Evolutionary conservation across 163 green algal species (phyloP).

Genomic region (Scenedesmus sp.): DNA sequence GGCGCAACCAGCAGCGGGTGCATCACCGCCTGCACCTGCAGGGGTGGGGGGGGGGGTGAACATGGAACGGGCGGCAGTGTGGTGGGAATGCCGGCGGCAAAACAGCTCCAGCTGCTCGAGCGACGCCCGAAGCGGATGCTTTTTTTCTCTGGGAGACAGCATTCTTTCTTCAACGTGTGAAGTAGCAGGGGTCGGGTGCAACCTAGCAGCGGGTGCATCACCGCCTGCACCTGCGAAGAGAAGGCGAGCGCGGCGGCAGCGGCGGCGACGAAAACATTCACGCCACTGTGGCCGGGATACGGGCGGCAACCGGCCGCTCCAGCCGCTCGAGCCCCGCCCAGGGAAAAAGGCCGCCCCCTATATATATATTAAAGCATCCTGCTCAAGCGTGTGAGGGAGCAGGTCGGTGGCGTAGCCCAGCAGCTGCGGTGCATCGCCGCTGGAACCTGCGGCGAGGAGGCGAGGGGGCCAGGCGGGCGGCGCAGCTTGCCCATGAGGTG

Average conservation of each 20-base stretch:
- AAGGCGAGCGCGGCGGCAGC: no score
- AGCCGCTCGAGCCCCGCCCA: no score
- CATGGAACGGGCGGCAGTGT: no score
- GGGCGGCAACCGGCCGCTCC: no score
- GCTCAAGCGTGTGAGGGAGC: no score
- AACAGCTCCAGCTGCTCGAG: neutral
- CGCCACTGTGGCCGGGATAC: no score
- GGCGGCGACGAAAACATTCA: neutral
- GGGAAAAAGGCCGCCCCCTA: no score
- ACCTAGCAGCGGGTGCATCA: constrained; percentile 79
- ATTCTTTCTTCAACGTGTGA: constrained; percentile 53
- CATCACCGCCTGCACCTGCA: constrained; percentile 72
- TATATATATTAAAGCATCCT: no score
- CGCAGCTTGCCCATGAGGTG: neutral
- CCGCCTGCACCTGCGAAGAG: constrained; percentile 59
- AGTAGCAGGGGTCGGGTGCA: constrained; percentile 66
- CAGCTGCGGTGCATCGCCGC: constrained; percentile 79
- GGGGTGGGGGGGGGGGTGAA: neutral
- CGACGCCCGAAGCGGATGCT: no score
- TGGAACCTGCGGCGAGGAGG: constrained; percentile 53
- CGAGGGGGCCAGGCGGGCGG: no score
- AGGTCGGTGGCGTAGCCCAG: constrained; percentile 71
- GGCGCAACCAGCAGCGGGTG: constrained; percentile 77
- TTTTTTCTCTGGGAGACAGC: no score
- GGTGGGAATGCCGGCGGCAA: neutral